Base-by-base conservation (phyloP, 2,329 filamentous ascomycete genomes). In the Penicillium vulpinum region DNA sequence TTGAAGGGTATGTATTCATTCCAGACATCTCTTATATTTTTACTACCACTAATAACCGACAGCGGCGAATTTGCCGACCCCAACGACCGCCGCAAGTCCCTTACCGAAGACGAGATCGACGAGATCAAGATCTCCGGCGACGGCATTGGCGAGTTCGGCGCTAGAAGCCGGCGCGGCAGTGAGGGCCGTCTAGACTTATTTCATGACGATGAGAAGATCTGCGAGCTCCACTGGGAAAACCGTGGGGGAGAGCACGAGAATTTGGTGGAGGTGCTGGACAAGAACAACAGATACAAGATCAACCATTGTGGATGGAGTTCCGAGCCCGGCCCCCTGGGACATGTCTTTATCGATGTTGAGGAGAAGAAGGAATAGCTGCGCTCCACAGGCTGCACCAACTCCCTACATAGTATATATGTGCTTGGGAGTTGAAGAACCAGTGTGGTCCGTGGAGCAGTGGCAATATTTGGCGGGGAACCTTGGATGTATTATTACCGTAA, bases 221-320 rank as follows among this genome's bases (percentile, higher is more conserved):
- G 68, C 45, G 68, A 71, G 46, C 61, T 71, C 18, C 68, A 71
- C 50, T 71, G 69, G 69, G 69, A 71, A 51, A 71, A 71, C 52
- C 65, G 68, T 22, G 56, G 61, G n/a, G 65, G 63, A 22, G 56
- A 62, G 5, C 39, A 41, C 26, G 18, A 51, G 44, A 71, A 71
- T 24, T 36, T 67, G 18, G 67, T 71, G 26, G 69, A 71, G 56
- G 60, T 65, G 51, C 33, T 70, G 44, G 68, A 71, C 22, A 51
- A 51, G 16, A 66, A 51, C 49, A 53, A 65, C 49, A 62, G 65
- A 44, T 71, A 71, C 52, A 65, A 58, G 35, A 54, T 71, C 52
- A 64, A 65, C 60, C 62, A 66, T 61, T 62, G 66, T 40, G 69
- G 69, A 59, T 71, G 69, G 69, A 71, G 68, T 56, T 56, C 65